Evolutionary conservation across 495 filamentous ascomycete genomes (phyloP).

Genomic region (Glarea lozoyensis): DNA sequence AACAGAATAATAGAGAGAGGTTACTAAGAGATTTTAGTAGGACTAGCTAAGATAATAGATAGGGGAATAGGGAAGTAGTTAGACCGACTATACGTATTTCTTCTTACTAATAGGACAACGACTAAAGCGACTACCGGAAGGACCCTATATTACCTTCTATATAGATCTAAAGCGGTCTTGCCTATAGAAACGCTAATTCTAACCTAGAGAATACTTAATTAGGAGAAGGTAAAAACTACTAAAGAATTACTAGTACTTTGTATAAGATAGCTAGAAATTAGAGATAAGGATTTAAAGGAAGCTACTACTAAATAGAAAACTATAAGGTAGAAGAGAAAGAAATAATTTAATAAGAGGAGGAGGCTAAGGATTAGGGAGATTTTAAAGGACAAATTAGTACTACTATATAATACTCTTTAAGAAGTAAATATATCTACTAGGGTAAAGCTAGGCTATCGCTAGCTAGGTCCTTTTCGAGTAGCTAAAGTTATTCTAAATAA

Average conservation of each 20-base stretch:
- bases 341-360: neutral
- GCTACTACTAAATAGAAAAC: neutral
- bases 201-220: neutral
- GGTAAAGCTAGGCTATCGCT: neutral
- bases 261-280: neutral
- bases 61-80: neutral
- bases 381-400: neutral
- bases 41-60: neutral
- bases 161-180: neutral
- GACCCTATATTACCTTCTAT: neutral
- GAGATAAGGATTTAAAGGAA: neutral
- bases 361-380: neutral
- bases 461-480: slow-evolving; percentile 1
- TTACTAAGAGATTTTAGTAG: neutral
- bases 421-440: neutral
- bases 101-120: neutral
- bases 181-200: neutral
- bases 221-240: neutral
- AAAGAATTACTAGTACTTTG: neutral
- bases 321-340: neutral
- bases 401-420: neutral
- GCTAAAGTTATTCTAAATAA: neutral
- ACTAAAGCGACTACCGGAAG: neutral
- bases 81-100: neutral
- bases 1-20: slow-evolving; percentile 2